Evolutionary conservation across 768 basidiomycete genomes (phyloP).

Genomic region (Tricholoma bakamatsutake): DNA sequence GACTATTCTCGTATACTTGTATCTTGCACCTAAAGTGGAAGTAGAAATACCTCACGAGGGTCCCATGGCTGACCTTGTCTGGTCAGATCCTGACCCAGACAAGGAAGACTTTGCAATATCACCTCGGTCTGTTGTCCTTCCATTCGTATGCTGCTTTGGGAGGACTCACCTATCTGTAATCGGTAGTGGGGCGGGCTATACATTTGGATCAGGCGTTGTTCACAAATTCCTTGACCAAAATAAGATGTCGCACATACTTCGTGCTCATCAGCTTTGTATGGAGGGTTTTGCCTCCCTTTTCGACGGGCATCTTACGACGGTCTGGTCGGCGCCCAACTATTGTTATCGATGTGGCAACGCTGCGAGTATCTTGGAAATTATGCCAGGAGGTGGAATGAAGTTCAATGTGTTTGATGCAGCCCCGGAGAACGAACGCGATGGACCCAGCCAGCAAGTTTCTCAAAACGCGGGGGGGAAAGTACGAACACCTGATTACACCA

Average conservation of each 20-base stretch:
- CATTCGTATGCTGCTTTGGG: slow-evolving; percentile 7
- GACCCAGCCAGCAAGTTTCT: slow-evolving; percentile 71
- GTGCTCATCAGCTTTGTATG: slow-evolving; percentile 99
- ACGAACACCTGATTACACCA: slow-evolving; percentile 11
- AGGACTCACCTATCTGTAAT: slow-evolving; percentile 17
- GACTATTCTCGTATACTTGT: slow-evolving; percentile 12
- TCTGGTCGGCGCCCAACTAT: slow-evolving; percentile 99
- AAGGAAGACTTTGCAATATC: slow-evolving; percentile 99
- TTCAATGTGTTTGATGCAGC: slow-evolving; percentile 99
- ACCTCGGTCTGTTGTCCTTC: slow-evolving; percentile 61
- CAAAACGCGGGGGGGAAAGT: slow-evolving; percentile 75
- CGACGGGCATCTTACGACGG: slow-evolving; percentile 91
- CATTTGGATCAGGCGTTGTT: slow-evolving; percentile 96
- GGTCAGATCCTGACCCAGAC: slow-evolving; percentile 99
- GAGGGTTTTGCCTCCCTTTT: slow-evolving; percentile 98
- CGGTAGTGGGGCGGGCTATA: slow-evolving; percentile 92
- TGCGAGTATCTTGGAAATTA: slow-evolving; percentile 93
- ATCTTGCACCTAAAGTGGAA: slow-evolving; percentile 18
- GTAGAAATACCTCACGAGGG: slow-evolving; percentile 98
- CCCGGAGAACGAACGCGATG: slow-evolving; percentile 94
- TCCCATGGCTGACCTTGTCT: slow-evolving; percentile 99
- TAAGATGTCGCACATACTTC: slow-evolving; percentile 93
- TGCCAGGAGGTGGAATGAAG: slow-evolving; percentile 80
- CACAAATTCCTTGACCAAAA: slow-evolving; percentile 96
- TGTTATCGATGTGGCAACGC: slow-evolving; percentile 98